A percentile compares a stretch with the other conserved stretches of the same genome.
Evolutionary conservation across 257 asterid species (phyloP).

Genomic region (Solanum medicagineum): DNA sequence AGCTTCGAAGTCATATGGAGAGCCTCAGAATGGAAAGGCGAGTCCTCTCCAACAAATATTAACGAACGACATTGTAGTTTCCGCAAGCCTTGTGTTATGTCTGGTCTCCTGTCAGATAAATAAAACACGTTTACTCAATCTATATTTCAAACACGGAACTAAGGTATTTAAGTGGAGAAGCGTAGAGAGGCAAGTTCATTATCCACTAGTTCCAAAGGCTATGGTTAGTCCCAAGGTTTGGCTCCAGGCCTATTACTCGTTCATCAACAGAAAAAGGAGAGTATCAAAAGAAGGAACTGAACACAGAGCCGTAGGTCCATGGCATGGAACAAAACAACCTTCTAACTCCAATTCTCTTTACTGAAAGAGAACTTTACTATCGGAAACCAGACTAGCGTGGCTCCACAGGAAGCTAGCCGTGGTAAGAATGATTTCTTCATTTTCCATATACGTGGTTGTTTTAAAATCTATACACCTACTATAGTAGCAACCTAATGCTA

Average conservation of each 20-base stretch:
- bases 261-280: background rate
- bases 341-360: background rate
- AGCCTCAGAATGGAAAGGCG: constrained; percentile 48
- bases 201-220: background rate
- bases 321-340: background rate
- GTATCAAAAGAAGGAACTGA: background rate
- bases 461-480: background rate
- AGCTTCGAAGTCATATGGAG: constrained; percentile 57
- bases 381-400: background rate
- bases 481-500: background rate
- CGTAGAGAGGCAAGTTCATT: background rate
- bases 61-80: constrained; percentile 41
- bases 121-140: background rate
- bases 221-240: background rate
- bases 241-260: background rate
- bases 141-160: background rate
- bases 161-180: background rate
- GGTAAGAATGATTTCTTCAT: background rate
- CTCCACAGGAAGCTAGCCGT: background rate
- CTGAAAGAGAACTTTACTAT: background rate
- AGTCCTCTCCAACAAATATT: constrained; percentile 49
- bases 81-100: constrained; percentile 35
- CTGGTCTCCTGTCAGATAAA: constrained; percentile 40
- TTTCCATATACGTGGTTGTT: background rate
- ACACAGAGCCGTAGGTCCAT: background rate